Evolutionary conservation across 2,329 filamentous ascomycete genomes (phyloP).

Genomic region (Septoria linicola): DNA sequence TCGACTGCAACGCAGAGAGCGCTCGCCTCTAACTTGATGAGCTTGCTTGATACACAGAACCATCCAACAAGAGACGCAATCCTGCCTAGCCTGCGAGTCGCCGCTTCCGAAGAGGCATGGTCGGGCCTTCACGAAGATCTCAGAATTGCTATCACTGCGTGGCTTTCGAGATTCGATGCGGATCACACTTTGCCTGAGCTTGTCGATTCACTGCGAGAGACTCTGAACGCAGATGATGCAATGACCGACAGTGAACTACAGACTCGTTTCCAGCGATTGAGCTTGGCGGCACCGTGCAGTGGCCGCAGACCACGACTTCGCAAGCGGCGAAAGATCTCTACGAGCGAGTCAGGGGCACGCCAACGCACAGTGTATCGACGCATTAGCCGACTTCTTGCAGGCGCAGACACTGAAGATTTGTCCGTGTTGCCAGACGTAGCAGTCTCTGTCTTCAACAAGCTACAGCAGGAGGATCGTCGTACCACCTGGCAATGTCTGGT

Average conservation of each 20-base stretch:
- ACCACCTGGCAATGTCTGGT: conserved; percentile 30
- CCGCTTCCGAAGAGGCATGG: conserved; percentile 21
- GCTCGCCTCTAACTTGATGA: conserved; percentile 23
- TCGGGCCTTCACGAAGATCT: conserved; percentile 29
- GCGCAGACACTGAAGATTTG: conserved; percentile 22
- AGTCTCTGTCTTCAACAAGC: conserved; percentile 22
- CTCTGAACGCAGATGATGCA: conserved; percentile 24
- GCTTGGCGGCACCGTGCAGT: conserved; percentile 8
- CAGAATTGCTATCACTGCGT: conserved; percentile 28
- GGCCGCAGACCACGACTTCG: conserved; percentile 13
- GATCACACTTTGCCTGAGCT: conserved; percentile 21
- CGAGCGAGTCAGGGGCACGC: conserved; percentile 1
- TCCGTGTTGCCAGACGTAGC: conserved; percentile 23
- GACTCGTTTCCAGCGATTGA: conserved; percentile 23
- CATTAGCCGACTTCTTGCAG: conserved; percentile 21
- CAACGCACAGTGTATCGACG: neutral
- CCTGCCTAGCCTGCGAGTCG: conserved; percentile 16
- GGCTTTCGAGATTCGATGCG: conserved; percentile 24
- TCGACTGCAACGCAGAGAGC: conserved; percentile 19
- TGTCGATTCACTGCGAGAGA: conserved; percentile 20
- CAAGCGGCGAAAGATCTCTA: conserved; percentile 24
- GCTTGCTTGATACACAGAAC: conserved; percentile 12
- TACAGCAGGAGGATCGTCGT: conserved; percentile 26
- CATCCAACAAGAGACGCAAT: conserved; percentile 20
- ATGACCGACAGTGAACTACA: conserved; percentile 31